A percentile compares a stretch with the other conserved stretches of the same genome.
These are phyloP conservation scores for Rhododendron simsii DNA, from an alignment of 148 eudicot species.

Conservation along the genomic window DNA sequence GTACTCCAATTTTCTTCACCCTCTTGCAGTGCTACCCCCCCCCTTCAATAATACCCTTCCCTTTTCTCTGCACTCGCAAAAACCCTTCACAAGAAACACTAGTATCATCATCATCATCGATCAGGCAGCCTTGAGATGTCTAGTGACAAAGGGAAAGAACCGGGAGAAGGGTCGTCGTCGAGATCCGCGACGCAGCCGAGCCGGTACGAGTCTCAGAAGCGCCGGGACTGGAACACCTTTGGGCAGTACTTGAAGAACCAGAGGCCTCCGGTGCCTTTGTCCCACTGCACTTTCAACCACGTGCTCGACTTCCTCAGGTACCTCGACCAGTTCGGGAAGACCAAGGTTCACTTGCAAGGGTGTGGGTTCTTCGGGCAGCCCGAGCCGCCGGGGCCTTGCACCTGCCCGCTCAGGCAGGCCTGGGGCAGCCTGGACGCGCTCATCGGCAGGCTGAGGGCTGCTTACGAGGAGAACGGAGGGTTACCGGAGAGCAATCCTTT, in stretches of 20 bases:
- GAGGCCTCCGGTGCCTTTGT: constrained; percentile 53
- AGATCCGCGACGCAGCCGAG: constrained; percentile 33
- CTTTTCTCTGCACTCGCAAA: neutral
- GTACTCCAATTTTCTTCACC: neutral
- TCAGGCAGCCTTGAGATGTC: constrained; percentile 27
- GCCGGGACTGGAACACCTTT: constrained; percentile 83
- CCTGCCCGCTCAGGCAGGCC: constrained; percentile 59
- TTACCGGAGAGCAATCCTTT: constrained; percentile 53
- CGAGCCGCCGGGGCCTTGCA: constrained; percentile 66
- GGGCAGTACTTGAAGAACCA: constrained; percentile 71
- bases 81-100: neutral
- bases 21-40: neutral
- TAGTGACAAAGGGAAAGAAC: constrained; percentile 34
- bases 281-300: constrained; percentile 54
- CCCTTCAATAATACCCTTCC: neutral
- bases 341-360: constrained; percentile 60
- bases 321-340: constrained; percentile 66
- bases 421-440: constrained; percentile 81
- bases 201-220: constrained; percentile 69
- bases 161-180: constrained; percentile 28
- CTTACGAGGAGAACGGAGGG: constrained; percentile 70
- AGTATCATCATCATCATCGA: neutral
- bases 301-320: constrained; percentile 59
- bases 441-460: constrained; percentile 58
- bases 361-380: constrained; percentile 65